Evolutionary conservation across 306 rosid genomes (phyloP), one percentile per base, ranked within the genome.

Genomic region (Pachyrhizus erosus): DNA sequence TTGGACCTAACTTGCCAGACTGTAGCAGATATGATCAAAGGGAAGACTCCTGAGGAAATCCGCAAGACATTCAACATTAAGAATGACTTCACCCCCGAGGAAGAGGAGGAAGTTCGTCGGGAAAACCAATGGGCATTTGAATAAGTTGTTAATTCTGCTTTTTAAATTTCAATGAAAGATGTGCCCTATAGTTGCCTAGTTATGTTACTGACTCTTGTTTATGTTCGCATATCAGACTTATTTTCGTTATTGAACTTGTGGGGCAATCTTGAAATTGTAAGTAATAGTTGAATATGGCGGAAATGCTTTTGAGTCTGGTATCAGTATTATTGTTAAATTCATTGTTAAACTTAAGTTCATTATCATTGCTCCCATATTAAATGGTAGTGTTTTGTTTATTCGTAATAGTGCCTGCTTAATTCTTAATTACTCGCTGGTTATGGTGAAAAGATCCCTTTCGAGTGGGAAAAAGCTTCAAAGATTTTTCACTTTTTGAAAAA

Each of bases 101-200:
- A 92, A 75, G 94, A 91, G 81, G 92, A 91, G 66, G 92, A 92
- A 79, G 89, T 89, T 67, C 91, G 94, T 48, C 70, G 89, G 69
- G 97, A 89, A 86, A 92, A 90, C 67, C 94, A 90, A 61, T 92
- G 94, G 97, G 92, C 93, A 2, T 90, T 90, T 45, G 94, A 75
- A 23, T 75, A 26, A 75, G 26, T 17, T 0, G 0, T 13, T 54
- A 18, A 23, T 21, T 18, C 5, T 2, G 10, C 39, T 11, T 10
- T 65, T 65, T 9, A n/a, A n/a, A 9, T 9, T 7, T 9, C 15
- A 34, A 34, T n/a, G 46, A 33, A 57, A 34, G 7, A 18, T 20
- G 18, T 27, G n/a, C 10, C 9, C 10, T 6, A 40, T 40, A 68
- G 52, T 40, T 68, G 9, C 1, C 48, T 68, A 68, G 73, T 21